Evolutionary conservation across 2,329 filamentous ascomycete species (phyloP), one percentile per base, ranked within the genome.

Genomic region (Fusarium sulawesiense): DNA sequence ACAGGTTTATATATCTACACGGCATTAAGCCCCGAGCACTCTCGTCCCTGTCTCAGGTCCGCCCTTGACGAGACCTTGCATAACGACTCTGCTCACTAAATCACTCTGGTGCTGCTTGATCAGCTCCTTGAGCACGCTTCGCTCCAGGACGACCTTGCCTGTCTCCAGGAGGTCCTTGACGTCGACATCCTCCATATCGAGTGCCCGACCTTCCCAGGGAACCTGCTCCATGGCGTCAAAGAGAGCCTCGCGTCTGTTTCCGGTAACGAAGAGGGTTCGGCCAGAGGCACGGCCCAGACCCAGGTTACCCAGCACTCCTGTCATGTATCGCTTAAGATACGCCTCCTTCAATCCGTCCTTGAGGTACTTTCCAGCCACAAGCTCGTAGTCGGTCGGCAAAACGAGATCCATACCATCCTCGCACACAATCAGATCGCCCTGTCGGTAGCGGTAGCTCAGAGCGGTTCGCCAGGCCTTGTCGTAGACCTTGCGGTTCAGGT

Each of bases 391-490:
- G 16, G 80, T 76, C 1, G 87, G 86, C 71, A 88, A 75, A 13
- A 80, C 78, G 64, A 97, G 87, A 70, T 94, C 90, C 82, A 93
- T 87, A 42, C 89, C 88, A 76, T 93, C 91, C 76, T 95, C 91
- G 75, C 96, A 90, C 44, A 99, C 89, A 71, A 98, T 84, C 75
- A 99, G 83, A 83, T 98, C 93, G 50, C 94, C 96, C 72, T 90
- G 89, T 71, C 91, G 87, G 82, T 96, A 98, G 64, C 96, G 90
- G 84, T 97, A 97, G 77, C 92, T 96, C 71, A 99, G 86, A 13
- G 96, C 96, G 45, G 92, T 98, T 78, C 96, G 89, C 93, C 93
- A 98, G 12, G 96, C 96, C 75, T 97, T 86, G 81, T 98, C 94
- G 83, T 99, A 99, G 49, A 97, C 89, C 84, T 98, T 98, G 78